Base-by-base conservation (phyloP, 1,284 basidiomycete genomes). In the Kwoniella shivajii region DNA sequence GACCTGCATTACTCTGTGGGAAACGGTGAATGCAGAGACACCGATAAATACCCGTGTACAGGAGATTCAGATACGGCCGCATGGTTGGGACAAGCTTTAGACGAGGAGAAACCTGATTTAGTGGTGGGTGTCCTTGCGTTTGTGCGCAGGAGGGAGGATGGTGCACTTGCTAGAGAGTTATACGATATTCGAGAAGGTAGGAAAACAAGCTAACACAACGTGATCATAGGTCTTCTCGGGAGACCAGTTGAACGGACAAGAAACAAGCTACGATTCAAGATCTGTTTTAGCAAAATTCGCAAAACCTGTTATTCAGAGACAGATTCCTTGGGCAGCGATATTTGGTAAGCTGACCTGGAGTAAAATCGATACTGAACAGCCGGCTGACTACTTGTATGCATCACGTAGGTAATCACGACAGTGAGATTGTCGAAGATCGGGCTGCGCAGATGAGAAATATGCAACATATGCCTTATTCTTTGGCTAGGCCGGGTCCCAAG, bases 251-350 rank as follows among this genome's bases (percentile, higher is more conserved):
- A 92, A 93, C 60, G 90, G 90, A 0, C 92, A 97, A 73, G 83
- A 83, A 1, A 91, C 89, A 0, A 86, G 87, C 0, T 97, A 92
- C 88, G 92, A 96, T 64, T 82, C 88, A 3, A 85, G 86, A 63
- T 88, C 87, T 3, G 88, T 94, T 2, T 80, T 97, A 4, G 87
- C 92, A 3, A 95, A 95, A 75, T 94, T 93, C 68, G 86, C 90
- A 0, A 81, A 81, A 18, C 86, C 86, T 0, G 87, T 91, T 4
- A 88, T 88, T 10, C 83, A 86, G 13, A 84, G 88, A 24, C 77
- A 82, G 44, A 88, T 96, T 30, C 88, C 92, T 0, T 99, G 92
- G 90, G 85, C 90, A 2, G 88, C 87, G 0, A 84, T 97, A 5
- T 90, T 96, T 72, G 91, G 74, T 68, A 33, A 57, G 69, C 52